These are phyloP conservation scores for Colletotrichum chrysophilum DNA, from an alignment of 2,329 filamentous ascomycete genomes.

Conservation along the genomic window DNA sequence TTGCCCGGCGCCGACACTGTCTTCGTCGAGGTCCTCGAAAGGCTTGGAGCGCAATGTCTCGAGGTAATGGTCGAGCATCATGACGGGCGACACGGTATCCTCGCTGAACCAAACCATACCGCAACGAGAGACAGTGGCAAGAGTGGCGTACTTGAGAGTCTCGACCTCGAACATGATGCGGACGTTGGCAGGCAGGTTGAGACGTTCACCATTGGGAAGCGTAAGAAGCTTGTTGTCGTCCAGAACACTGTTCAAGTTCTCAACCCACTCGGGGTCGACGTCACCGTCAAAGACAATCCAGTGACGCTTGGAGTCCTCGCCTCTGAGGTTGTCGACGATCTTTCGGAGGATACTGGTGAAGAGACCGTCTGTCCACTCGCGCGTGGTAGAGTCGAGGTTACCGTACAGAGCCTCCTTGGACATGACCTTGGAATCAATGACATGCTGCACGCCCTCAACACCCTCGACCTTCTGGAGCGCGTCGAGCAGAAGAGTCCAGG, in stretches of 20 bases:
- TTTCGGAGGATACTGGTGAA: constrained; percentile 98
- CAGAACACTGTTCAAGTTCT: constrained; percentile 98
- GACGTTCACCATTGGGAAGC: constrained; percentile 94
- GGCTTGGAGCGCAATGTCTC: constrained; percentile 80
- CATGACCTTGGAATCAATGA: constrained; percentile 99
- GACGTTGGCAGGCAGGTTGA: constrained; percentile 92
- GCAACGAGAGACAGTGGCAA: constrained; percentile 98
- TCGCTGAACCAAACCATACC: constrained; percentile 99
- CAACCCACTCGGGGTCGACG: constrained; percentile 99
- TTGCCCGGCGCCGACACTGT: constrained; percentile 77
- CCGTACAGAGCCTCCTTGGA: constrained; percentile 98
- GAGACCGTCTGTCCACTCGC: constrained; percentile 98
- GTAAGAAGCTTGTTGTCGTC: constrained; percentile 99
- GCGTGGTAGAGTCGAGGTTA: constrained; percentile 92
- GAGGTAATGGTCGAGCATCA: constrained; percentile 94
- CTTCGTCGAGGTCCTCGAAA: constrained; percentile 96
- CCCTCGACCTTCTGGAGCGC: constrained; percentile 90
- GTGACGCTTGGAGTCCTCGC: constrained; percentile 94
- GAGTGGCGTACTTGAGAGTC: constrained; percentile 93
- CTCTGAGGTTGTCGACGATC: constrained; percentile 97
- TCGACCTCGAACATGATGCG: constrained; percentile 99
- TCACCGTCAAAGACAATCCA: constrained; percentile 99
- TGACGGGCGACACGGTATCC: constrained; percentile 89
- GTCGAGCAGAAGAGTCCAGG: constrained; percentile 91
- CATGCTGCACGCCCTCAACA: constrained; percentile 92